Conservation (phyloP, 352 stramenopile genomes). For the Poterioochromonas sp. region DNA sequence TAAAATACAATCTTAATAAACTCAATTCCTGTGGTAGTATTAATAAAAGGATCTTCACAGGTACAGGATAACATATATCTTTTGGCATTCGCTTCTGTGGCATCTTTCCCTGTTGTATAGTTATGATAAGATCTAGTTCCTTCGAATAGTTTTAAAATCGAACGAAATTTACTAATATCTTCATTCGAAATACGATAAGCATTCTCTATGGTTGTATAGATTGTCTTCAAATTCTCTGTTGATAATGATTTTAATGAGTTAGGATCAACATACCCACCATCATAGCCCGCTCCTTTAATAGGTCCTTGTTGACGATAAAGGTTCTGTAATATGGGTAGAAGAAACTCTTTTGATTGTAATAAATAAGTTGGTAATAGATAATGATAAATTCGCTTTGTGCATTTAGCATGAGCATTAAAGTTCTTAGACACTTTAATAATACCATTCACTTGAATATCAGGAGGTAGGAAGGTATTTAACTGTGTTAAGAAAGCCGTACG, state of each 20-base stretch:
- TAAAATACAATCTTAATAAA: background rate
- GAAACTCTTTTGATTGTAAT: background rate
- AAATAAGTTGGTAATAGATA: constrained; percentile 28
- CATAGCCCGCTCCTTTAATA: background rate
- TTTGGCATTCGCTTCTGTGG: background rate
- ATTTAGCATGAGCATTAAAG: constrained; percentile 20
- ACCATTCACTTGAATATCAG: background rate
- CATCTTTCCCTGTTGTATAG: background rate
- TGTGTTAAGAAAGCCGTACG: background rate
- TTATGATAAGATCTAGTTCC: constrained; percentile 29
- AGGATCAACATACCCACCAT: background rate
- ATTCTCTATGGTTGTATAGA: background rate
- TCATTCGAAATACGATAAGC: background rate
- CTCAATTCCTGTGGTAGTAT: background rate
- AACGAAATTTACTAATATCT: background rate
- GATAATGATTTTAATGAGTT: background rate
- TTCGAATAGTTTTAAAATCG: background rate
- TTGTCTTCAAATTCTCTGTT: background rate
- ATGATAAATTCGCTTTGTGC: background rate
- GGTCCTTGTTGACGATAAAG: background rate
- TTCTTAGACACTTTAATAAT: constrained; percentile 4
- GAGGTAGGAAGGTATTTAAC: constrained; percentile 2
- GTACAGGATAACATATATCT: background rate
- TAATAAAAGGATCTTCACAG: constrained; percentile 14
- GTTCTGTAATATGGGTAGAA: background rate